Evolutionary conservation across 1,139 yeast genomes (phyloP), one percentile per base, ranked within the genome.

Genomic region (Debaryomyces subglobosus): DNA sequence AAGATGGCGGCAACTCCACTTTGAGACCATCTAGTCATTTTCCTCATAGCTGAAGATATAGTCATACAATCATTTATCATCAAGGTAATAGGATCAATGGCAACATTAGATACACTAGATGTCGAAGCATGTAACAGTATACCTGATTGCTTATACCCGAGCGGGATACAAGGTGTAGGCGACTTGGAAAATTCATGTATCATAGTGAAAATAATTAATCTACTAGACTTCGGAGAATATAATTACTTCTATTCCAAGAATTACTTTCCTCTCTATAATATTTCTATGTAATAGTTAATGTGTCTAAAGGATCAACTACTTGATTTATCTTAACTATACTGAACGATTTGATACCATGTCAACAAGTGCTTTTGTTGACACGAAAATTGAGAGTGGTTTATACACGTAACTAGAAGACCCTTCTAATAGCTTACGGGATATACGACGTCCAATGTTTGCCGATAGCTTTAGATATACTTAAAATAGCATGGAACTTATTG

Each of bases 21-120:
- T 56, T 86, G 90, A 10, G 87, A 78, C 84, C 89, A 86, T 55
- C 95, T 82, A 45, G 88, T 79, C 62, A 85, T 81, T 64, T 92
- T 92, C 46, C 99, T 78, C 97, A 94, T 91, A 27, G 96, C 94
- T 13, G 96, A 86, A 16, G 95, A 85, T 50, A 94, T 81, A 47
- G 86, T 77, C 64, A 90, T 86, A 65, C 97, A 90, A 70, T 94
- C 98, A 63, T 89, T 89, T 53, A 90, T 85, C 54, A 90, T 86
- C 56, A 92, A 82, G 4, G 96, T 88, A 52, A 87, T 81, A 13
- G 96, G 90, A 64, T 90, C 96, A 47, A 89, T 71, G 5, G 87
- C 74, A 10, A 63, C 67, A 10, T 29, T 49, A 10, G 25, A 21
- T 12, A 20, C 21, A 10, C 10, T 21, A 18, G 36, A 12, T 12